phyloP scores from a whole-genome alignment of 495 filamentous ascomycete species.

The Sphaerosporella brunnea region DNA sequence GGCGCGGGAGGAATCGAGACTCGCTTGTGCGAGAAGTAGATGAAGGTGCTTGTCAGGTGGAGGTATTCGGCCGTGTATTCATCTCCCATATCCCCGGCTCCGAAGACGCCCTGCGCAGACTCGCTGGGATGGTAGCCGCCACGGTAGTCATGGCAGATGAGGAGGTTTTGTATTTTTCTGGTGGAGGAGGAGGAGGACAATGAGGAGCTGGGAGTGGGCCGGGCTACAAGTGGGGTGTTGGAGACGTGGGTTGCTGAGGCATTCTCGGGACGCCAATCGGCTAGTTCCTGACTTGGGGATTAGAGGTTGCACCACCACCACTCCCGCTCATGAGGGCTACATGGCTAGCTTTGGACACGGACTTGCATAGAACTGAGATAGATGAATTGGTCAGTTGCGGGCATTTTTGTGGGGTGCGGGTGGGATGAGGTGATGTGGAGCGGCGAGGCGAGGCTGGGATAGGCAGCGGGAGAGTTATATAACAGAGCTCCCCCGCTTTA shows the following conservation, averaged over 20 bases:
- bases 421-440: too few relatives aligned
- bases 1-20: slow-evolving; percentile 30
- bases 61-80: slow-evolving; percentile 30
- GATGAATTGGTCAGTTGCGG: slow-evolving; percentile 13
- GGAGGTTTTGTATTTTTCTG: slow-evolving; percentile 18
- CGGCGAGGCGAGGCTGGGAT: too few relatives aligned
- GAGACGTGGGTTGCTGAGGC: slow-evolving; percentile 26
- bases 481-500: too few relatives aligned
- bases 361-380: slow-evolving; percentile 21
- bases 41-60: slow-evolving; percentile 29
- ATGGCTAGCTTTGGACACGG: neutral
- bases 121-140: slow-evolving; percentile 32
- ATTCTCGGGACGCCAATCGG: slow-evolving; percentile 24
- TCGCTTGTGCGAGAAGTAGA: slow-evolving; percentile 34
- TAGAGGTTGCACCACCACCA: slow-evolving; percentile 13
- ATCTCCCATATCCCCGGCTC: neutral
- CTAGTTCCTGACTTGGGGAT: slow-evolving; percentile 27
- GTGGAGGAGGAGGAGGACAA: neutral
- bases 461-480: too few relatives aligned
- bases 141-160: slow-evolving; percentile 32
- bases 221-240: slow-evolving; percentile 29
- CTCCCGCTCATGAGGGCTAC: neutral
- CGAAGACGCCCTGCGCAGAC: slow-evolving; percentile 19
- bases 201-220: slow-evolving; percentile 17
- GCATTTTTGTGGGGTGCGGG: too few relatives aligned